phyloP scores from a whole-genome alignment of 1,284 basidiomycete species.

The Xerocomus subilludens region DNA sequence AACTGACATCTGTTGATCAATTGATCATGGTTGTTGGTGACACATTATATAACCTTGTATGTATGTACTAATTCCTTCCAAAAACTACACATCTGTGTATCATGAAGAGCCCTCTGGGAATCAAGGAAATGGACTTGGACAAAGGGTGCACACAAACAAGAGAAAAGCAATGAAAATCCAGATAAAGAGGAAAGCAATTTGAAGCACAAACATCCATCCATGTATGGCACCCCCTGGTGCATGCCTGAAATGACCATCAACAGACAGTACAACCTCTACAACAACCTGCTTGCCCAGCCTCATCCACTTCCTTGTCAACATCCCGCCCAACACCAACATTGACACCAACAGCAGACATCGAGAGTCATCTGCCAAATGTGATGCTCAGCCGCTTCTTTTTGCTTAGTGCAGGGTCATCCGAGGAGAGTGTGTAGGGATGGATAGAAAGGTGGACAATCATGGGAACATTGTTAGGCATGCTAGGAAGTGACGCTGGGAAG shows the following conservation, averaged over 20 bases:
- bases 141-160: background rate
- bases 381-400: slow-evolving; percentile 64
- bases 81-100: too few relatives aligned
- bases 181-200: background rate
- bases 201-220: too few relatives aligned
- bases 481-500: slow-evolving; percentile 56
- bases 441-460: slow-evolving; percentile 87
- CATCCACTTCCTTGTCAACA: slow-evolving; percentile 15
- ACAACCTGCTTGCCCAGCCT: slow-evolving; percentile 31
- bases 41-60: too few relatives aligned
- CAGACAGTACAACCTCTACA: slow-evolving; percentile 42
- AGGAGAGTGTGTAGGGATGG: slow-evolving; percentile 68
- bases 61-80: too few relatives aligned
- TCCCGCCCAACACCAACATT: slow-evolving; percentile 9
- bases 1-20: too few relatives aligned
- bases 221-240: too few relatives aligned
- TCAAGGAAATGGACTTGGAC: background rate
- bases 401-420: slow-evolving; percentile 61
- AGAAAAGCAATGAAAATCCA: background rate
- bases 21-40: too few relatives aligned
- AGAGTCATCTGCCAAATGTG: slow-evolving; percentile 41
- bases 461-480: slow-evolving; percentile 30
- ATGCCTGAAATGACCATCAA: slow-evolving; percentile 18
- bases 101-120: too few relatives aligned
- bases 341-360: slow-evolving; percentile 19